These are phyloP conservation scores for Phytopythium kandeliae DNA, from an alignment of 352 stramenopile genomes.

Conservation along the genomic window DNA sequence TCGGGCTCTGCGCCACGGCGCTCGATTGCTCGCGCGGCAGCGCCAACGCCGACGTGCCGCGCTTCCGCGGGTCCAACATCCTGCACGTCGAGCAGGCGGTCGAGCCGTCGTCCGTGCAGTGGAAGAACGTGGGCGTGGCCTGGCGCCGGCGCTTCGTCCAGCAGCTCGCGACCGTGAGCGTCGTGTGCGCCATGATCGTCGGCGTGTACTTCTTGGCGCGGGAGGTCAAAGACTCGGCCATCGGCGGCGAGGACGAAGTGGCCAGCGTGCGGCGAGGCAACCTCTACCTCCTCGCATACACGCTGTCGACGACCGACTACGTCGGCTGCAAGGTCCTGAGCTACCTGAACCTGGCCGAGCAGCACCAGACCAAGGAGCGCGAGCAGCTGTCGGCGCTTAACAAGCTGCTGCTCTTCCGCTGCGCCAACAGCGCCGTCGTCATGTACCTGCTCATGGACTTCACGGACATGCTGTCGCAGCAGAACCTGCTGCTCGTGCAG, in stretches of 20 bases:
- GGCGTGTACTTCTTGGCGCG: slow-evolving; percentile 45
- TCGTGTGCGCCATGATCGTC: slow-evolving; percentile 45
- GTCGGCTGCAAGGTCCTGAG: slow-evolving; percentile 55
- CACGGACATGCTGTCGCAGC: slow-evolving; percentile 51
- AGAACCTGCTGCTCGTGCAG: slow-evolving; percentile 70
- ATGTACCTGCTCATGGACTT: slow-evolving; percentile 77
- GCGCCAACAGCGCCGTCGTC: slow-evolving; percentile 70
- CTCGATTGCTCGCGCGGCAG: slow-evolving; percentile 27
- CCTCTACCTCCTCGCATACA: slow-evolving; percentile 48
- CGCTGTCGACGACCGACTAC: slow-evolving; percentile 45
- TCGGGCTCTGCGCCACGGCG: slow-evolving; percentile 38
- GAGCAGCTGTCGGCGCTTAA: slow-evolving; percentile 75
- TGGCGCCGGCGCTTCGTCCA: slow-evolving; percentile 32
- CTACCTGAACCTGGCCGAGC: slow-evolving; percentile 50
- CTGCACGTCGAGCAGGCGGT: slow-evolving; percentile 55
- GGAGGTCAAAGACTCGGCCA: slow-evolving; percentile 30
- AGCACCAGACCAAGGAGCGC: slow-evolving; percentile 60
- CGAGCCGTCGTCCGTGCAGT: slow-evolving; percentile 65
- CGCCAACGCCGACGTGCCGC: slow-evolving; percentile 23
- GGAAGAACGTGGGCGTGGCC: slow-evolving; percentile 52
- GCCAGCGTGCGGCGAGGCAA: slow-evolving; percentile 29
- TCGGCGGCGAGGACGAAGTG: slow-evolving; percentile 17
- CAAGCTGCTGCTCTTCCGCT: slow-evolving; percentile 68
- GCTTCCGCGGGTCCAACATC: slow-evolving; percentile 68
- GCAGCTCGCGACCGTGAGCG: slow-evolving; percentile 34